Evolutionary conservation across 2,329 filamentous ascomycete genomes (phyloP), one percentile per base, ranked within the genome.

Genomic region (Colletotrichum gloeosporioides): DNA sequence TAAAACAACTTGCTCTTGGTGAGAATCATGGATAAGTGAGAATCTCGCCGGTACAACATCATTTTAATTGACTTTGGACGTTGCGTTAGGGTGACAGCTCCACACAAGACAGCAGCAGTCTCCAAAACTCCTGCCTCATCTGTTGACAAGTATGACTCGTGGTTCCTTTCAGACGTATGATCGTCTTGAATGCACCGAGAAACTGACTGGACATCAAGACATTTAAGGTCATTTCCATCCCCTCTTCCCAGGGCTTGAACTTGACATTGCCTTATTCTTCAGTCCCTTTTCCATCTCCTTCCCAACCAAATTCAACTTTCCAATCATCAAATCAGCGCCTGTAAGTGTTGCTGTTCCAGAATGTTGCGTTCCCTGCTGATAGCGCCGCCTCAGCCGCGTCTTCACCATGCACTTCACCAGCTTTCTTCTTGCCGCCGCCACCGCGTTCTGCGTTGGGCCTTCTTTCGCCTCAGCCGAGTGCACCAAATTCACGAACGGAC

Each of bases 181-280:
- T n/a, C 18, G 18, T 44, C 16, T 5, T n/a, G 39, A 6, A n/a
- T 6, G n/a, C 8, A 44, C 16, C 16, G 4, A 44, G 39, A 18
- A 1, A n/a, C 39, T 44, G 16, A 9, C 16, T n/a, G n/a, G 18
- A 44, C 8, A 44, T n/a, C 4, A 44, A 44, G 39, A 44, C 18
- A 44, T 44, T 2, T 44, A n/a, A 44, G 39, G 0, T 44, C 16
- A 0, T 1, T n/a, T 0, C 39, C 18, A 1, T 44, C 18, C 18
- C 39, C 0, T 1, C 39, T 6, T 44, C 18, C 39, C 8, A n/a
- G 9, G 1, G 16, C 18, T 1, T 44, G 4, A 44, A n/a, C 18
- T n/a, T 39, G 36, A 39, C 36, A 39, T 39, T 15, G 4, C 15
- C 36, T 16, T 0, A 36, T 8, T 39, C 3, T 8, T 39, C 36